Percentiles rank a stretch among this genome's conserved stretches.
phyloP scores from a whole-genome alignment of 345 rosid species.

The Sonneratia caseolaris region DNA sequence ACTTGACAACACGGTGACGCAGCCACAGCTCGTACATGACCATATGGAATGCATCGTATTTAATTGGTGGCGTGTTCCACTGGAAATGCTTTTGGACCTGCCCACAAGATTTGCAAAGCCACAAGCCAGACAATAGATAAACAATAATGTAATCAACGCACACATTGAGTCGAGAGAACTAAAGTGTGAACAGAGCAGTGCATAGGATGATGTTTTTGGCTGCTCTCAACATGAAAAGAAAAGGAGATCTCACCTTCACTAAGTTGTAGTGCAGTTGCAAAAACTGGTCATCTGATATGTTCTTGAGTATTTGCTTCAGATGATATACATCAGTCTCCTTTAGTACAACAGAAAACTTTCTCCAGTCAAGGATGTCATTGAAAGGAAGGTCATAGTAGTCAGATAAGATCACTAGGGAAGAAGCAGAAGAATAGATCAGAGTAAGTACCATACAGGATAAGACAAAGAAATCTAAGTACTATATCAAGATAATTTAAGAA shows the following conservation, averaged over 20 bases:
- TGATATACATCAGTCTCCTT: constrained; percentile 63
- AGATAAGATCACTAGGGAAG: constrained; percentile 67
- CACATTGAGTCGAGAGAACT: too few relatives aligned
- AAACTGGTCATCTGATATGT: constrained; percentile 61
- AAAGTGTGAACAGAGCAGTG: too few relatives aligned
- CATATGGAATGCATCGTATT: constrained; percentile 87
- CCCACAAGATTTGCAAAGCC: constrained; percentile 14
- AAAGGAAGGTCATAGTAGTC: constrained; percentile 91
- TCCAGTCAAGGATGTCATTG: constrained; percentile 76
- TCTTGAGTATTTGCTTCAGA: constrained; percentile 71
- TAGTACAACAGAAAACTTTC: constrained; percentile 66
- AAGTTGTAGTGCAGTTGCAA: constrained; percentile 61
- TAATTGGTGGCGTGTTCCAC: constrained; percentile 80
- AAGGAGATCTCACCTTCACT: constrained; percentile 43
- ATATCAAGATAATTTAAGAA: neutral
- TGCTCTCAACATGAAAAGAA: neutral
- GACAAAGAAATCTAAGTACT: neutral
- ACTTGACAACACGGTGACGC: constrained; percentile 78
- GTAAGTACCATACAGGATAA: neutral
- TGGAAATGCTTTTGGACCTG: constrained; percentile 93
- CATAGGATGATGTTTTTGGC: neutral
- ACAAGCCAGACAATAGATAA: neutral
- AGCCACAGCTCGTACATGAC: constrained; percentile 94
- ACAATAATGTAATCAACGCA: neutral
- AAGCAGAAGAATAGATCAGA: constrained; percentile 2